A percentile compares a stretch with the other conserved stretches of the same genome.
These are phyloP conservation scores for Naganishia kalamii DNA, from an alignment of 768 basidiomycete genomes.

Conservation along the genomic window DNA sequence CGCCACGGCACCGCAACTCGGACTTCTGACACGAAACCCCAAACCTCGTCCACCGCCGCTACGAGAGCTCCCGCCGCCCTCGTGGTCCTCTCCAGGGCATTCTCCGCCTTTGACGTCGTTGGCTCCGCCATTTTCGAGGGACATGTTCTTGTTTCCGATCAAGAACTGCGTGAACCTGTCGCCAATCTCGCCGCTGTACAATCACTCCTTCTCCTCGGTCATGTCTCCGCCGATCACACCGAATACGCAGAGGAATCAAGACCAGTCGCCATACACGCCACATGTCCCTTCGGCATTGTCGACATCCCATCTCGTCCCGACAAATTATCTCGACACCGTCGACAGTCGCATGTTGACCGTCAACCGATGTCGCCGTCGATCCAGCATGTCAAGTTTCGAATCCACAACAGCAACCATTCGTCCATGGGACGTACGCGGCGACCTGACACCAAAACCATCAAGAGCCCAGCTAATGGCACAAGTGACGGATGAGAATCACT, in stretches of 20 bases:
- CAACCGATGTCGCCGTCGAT: slow-evolving; percentile 18
- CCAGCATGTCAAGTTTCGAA: slow-evolving; percentile 22
- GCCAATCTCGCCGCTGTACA: not conserved
- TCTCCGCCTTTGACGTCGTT: slow-evolving; percentile 24
- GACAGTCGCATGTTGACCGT: not conserved
- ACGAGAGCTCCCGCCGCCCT: slow-evolving; percentile 23
- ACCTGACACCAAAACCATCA: slow-evolving; percentile 22
- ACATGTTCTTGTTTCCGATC: slow-evolving; percentile 22
- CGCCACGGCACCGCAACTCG: not conserved
- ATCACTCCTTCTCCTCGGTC: slow-evolving; percentile 2
- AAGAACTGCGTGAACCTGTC: not conserved
- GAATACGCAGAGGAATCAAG: not conserved
- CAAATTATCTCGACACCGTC: not conserved
- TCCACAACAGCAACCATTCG: slow-evolving; percentile 20
- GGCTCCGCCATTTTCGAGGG: slow-evolving; percentile 22
- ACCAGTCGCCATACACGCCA: not conserved
- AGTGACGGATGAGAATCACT: not conserved
- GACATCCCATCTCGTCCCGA: not conserved
- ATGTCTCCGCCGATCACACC: slow-evolving; percentile 12
- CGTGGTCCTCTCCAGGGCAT: slow-evolving; percentile 25
- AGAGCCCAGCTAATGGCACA: slow-evolving; percentile 13
- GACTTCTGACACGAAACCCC: not conserved
- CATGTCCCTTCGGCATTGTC: not conserved
- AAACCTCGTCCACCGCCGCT: slow-evolving; percentile 21
- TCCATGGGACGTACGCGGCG: slow-evolving; percentile 17